Conservation (phyloP, 2,329 filamentous ascomycete species). For the Fusarium graminum region DNA sequence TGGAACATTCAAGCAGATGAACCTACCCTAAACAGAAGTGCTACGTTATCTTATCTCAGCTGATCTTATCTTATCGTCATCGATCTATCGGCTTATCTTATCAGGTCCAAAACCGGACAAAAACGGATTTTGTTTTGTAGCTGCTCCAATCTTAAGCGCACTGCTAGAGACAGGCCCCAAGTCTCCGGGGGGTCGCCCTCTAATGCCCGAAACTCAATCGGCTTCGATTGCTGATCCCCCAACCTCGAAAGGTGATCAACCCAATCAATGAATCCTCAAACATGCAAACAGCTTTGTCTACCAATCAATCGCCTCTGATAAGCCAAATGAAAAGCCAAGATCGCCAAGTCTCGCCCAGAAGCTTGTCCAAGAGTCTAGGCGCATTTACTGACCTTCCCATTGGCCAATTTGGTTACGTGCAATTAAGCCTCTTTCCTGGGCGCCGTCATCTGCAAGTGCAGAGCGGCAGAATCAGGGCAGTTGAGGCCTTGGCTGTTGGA, state of each 20-base stretch:
- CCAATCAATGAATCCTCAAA: neutral
- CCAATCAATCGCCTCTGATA: conserved; percentile 1
- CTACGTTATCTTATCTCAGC: too few relatives aligned
- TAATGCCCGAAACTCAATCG: neutral
- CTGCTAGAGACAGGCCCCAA: too few relatives aligned
- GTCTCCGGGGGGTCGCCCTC: too few relatives aligned
- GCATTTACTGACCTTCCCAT: neutral
- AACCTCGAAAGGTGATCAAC: neutral
- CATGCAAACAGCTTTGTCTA: neutral
- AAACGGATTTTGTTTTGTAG: too few relatives aligned
- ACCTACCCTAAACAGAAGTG: too few relatives aligned
- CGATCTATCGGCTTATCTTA: too few relatives aligned
- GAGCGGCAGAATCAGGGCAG: conserved; percentile 26
- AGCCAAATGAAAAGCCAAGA: conserved; percentile 11
- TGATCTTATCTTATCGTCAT: too few relatives aligned
- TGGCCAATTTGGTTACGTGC: neutral
- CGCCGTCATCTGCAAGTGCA: conserved; percentile 13
- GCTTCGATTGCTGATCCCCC: neutral
- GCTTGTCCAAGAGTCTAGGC: conserved; percentile 14
- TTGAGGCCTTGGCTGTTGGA: conserved; percentile 4
- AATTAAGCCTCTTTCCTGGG: conserved; percentile 34
- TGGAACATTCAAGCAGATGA: too few relatives aligned
- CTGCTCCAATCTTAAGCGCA: too few relatives aligned
- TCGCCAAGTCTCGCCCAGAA: conserved; percentile 23
- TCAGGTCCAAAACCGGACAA: too few relatives aligned